Percentiles rank a stretch among this genome's conserved stretches.
Conservation (phyloP, 1,284 basidiomycete species). For the Puccinia horiana region DNA sequence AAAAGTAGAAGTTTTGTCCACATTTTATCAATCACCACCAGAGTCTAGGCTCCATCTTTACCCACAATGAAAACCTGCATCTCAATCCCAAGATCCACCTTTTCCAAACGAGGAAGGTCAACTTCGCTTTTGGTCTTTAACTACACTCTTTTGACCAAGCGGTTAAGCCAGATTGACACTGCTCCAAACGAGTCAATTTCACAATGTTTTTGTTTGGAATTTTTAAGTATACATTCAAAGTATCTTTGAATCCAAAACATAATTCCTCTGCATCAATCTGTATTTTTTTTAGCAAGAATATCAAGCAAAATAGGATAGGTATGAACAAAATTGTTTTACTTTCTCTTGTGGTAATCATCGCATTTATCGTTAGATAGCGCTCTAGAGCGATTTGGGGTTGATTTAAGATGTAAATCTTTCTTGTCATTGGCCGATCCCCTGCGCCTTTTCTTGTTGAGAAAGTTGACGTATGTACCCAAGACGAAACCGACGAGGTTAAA, state of each 20-base stretch:
- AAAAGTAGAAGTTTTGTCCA: conserved; percentile 9
- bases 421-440: background rate
- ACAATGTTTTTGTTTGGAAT: too few species aligned
- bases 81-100: background rate
- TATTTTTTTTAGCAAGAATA: too few species aligned
- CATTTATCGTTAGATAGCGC: background rate
- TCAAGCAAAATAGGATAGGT: too few species aligned
- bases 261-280: too few species aligned
- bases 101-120: background rate
- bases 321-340: background rate
- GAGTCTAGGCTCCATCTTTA: background rate
- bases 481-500: conserved; percentile 36
- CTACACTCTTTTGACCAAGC: background rate
- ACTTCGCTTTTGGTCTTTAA: background rate
- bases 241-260: too few species aligned
- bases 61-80: background rate
- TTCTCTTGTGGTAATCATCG: background rate
- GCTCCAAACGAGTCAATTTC: too few species aligned
- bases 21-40: background rate
- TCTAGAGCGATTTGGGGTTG: background rate
- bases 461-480: conserved; percentile 34
- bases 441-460: conserved; percentile 25
- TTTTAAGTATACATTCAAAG: too few species aligned
- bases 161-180: background rate
- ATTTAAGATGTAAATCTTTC: background rate